Conservation (phyloP, 1,284 basidiomycete genomes). For the Albatrellus sp. region DNA sequence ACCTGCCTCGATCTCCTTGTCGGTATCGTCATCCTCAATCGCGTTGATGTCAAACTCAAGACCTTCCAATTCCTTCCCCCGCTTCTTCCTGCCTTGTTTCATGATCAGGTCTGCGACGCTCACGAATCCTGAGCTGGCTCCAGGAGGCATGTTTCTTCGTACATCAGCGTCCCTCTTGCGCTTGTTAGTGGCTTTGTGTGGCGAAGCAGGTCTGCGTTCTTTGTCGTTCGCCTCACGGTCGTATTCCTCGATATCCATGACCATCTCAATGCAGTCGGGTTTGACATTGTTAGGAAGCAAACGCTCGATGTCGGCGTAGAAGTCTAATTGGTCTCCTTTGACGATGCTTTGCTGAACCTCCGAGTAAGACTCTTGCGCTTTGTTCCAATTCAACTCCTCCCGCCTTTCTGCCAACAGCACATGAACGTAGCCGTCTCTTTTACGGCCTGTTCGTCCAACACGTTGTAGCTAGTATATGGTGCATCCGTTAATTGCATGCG, state of each 20-base stretch:
- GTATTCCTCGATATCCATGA: slow-evolving; percentile 71
- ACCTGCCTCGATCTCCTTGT: slow-evolving; percentile 45
- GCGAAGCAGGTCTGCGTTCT: slow-evolving; percentile 12
- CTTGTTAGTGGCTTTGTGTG: slow-evolving; percentile 34
- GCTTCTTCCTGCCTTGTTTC: slow-evolving; percentile 31
- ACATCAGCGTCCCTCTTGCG: slow-evolving; percentile 60
- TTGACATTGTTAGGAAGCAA: slow-evolving; percentile 72
- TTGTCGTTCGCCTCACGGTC: slow-evolving; percentile 37
- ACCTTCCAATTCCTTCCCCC: slow-evolving; percentile 20
- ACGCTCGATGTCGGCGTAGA: slow-evolving; percentile 86
- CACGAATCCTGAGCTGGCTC: slow-evolving; percentile 52
- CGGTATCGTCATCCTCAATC: slow-evolving; percentile 48
- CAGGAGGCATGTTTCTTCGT: slow-evolving; percentile 51
- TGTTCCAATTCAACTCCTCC: slow-evolving; percentile 87
- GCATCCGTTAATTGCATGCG: not conserved
- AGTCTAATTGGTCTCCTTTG: slow-evolving; percentile 76
- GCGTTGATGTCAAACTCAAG: slow-evolving; percentile 20
- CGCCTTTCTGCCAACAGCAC: slow-evolving; percentile 87
- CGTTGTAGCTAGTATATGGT: slow-evolving; percentile 69
- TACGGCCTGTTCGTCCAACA: slow-evolving; percentile 90
- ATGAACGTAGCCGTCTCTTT: slow-evolving; percentile 82
- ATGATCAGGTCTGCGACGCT: slow-evolving; percentile 46
- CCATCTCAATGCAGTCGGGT: slow-evolving; percentile 70
- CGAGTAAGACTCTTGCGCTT: slow-evolving; percentile 80
- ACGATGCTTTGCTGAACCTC: slow-evolving; percentile 86